phyloP scores from a whole-genome alignment of 441 rosid genomes.

The Gossypium laxum region DNA sequence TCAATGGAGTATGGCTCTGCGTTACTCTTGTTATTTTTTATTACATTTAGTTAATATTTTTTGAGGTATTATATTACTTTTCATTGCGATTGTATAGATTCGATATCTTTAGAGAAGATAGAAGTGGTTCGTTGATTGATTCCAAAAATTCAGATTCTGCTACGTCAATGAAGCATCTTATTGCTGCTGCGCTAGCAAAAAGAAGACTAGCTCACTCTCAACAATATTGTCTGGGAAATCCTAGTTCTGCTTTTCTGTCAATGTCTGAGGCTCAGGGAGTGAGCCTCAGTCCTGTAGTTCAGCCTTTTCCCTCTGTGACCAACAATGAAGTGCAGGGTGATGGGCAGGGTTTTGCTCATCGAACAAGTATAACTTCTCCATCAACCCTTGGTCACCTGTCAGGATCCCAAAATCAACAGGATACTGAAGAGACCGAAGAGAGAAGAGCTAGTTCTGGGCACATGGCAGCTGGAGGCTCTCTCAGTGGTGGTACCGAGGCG shows the following conservation, averaged over 20 bases:
- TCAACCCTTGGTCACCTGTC: constrained; percentile 43
- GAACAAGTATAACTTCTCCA: constrained; percentile 41
- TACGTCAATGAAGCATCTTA: constrained; percentile 77
- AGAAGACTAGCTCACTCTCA: constrained; percentile 76
- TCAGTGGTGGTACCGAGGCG: constrained; percentile 93
- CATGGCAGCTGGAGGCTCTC: constrained; percentile 61
- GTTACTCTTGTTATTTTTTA: constrained; percentile 9
- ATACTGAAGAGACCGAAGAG: constrained; percentile 69
- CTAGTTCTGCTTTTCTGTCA: constrained; percentile 34
- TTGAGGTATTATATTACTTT: not conserved
- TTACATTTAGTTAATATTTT: constrained; percentile 1
- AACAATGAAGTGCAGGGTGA: constrained; percentile 35
- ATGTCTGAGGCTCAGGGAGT: constrained; percentile 36
- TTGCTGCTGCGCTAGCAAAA: constrained; percentile 98
- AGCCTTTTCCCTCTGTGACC: constrained; percentile 34
- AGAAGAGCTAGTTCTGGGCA: constrained; percentile 63
- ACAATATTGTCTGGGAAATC: constrained; percentile 36
- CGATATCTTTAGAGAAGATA: constrained; percentile 46
- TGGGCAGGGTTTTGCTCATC: constrained; percentile 36
- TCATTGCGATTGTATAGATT: constrained; percentile 26
- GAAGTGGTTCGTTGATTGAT: constrained; percentile 29
- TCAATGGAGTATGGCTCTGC: constrained; percentile 33
- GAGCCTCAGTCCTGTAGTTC: constrained; percentile 53
- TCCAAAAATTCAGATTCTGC: constrained; percentile 56
- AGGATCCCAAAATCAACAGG: constrained; percentile 36